Base-by-base conservation (phyloP, 1,284 basidiomycete species). In the Trichosporon sp. region DNA sequence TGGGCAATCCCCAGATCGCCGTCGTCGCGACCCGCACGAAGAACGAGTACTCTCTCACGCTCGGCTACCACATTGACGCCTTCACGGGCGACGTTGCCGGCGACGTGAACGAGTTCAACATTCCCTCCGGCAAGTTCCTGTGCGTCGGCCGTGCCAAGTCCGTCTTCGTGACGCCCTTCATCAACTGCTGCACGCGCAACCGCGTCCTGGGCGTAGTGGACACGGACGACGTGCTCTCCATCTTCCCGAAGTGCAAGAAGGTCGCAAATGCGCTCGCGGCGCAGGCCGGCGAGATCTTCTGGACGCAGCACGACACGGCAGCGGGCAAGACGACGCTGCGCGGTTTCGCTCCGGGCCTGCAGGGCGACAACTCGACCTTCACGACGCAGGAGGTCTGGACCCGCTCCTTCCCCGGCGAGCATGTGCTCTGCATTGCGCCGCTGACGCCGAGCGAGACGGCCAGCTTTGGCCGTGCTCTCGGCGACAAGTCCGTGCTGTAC, bases 401-500 rank as follows among this genome's bases (percentile, higher is more conserved):
- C 2, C 77, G 87, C 6, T 82, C 85, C 10, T 81, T 92, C 40
- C 80, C 81, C 14, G 86, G 88, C 70, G 83, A 85, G 36, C 81
- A 87, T 21, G 79, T 84, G 46, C 31, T 67, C 5, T 65, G 66
- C 2, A 65, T 65, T 27, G 40, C 66, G 2, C 69, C 74, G 0
- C 70, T 75, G 8, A 56, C 71, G 8, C 71, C 65, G 23, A 86
- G 84, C 19, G 84, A 85, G 3, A 82, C 92, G 27, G 92, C 93
- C 0, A 90, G 88, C 4, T 81, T 89, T 19, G 94, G 93, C 9
- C 88, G 88, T 71, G 92, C 95, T 3, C 82, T 92, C 2, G 92
- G 91, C 6, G 89, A 96, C 78, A 87, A 95, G 64, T 87, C 86
- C 29, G 94, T 93, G 40, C 78, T 97, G 61, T 95, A 96, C 85